Conservation (phyloP, 164 flowering plant genomes). For the Kingdonia uniflora region DNA sequence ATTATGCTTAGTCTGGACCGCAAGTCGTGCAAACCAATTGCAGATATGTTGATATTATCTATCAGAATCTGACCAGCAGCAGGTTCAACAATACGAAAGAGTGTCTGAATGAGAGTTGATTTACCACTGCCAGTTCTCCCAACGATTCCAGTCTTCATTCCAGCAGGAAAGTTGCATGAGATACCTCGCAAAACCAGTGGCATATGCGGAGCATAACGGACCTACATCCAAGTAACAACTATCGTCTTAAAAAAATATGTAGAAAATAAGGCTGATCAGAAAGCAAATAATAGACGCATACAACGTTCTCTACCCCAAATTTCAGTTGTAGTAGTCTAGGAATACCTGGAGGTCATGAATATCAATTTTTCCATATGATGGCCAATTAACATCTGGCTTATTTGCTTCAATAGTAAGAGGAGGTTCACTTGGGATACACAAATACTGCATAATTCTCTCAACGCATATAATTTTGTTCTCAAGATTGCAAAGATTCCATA, state of each 20-base stretch:
- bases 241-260: background rate
- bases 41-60: slow-evolving; percentile 28
- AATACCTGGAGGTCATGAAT: slow-evolving; percentile 17
- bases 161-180: slow-evolving; percentile 28
- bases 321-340: background rate
- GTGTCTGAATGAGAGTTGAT: slow-evolving; percentile 33
- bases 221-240: slow-evolving; percentile 12
- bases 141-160: slow-evolving; percentile 31
- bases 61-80: slow-evolving; percentile 26
- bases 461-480: slow-evolving; percentile 46
- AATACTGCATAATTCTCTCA: slow-evolving; percentile 26
- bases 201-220: slow-evolving; percentile 36
- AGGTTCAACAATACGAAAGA: slow-evolving; percentile 37
- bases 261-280: too few relatives aligned
- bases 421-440: slow-evolving; percentile 20
- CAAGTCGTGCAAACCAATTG: slow-evolving; percentile 34
- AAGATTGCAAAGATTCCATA: slow-evolving; percentile 32
- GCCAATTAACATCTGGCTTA: slow-evolving; percentile 18
- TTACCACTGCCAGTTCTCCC: slow-evolving; percentile 46
- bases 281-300: too few relatives aligned
- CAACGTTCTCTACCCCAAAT: too few relatives aligned
- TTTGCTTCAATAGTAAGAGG: slow-evolving; percentile 17
- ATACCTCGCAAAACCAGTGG: slow-evolving; percentile 32
- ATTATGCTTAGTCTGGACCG: slow-evolving; percentile 35
- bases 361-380: slow-evolving; percentile 16